These are phyloP conservation scores for Phlyctochytrium arcticum DNA, from an alignment of 192 early-diverging fungal genomes.

Conservation along the genomic window DNA sequence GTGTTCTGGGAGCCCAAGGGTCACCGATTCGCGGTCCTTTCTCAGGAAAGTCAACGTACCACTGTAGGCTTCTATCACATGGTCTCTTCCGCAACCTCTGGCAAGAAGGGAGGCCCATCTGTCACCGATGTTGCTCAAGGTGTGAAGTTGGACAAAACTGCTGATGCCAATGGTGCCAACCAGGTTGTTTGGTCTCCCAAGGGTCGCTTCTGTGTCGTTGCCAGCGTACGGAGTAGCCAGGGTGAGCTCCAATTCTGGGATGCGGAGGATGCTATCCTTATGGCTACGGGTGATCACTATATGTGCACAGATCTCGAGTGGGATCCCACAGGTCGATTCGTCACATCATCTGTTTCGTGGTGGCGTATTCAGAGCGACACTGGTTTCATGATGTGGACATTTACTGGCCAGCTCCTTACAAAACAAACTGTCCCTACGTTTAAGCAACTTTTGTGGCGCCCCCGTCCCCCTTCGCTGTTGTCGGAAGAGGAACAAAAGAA, in stretches of 20 bases:
- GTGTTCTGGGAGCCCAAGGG: conserved; percentile 96
- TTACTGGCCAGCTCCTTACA: conserved; percentile 76
- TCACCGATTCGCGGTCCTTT: conserved; percentile 87
- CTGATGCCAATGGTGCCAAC: conserved; percentile 80
- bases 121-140: conserved; percentile 28
- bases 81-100: conserved; percentile 23
- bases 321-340: conserved; percentile 97
- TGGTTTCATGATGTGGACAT: conserved; percentile 90
- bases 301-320: conserved; percentile 94
- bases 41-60: conserved; percentile 62
- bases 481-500: conserved; percentile 74
- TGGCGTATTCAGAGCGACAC: conserved; percentile 87
- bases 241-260: conserved; percentile 94
- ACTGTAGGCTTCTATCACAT: conserved; percentile 81
- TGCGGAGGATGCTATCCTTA: conserved; percentile 59
- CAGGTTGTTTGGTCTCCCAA: conserved; percentile 92
- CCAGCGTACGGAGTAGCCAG: conserved; percentile 67
- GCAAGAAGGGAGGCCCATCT: conserved; percentile 19
- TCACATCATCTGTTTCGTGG: conserved; percentile 77
- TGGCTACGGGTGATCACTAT: conserved; percentile 86
- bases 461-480: conserved; percentile 81
- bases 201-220: conserved; percentile 87
- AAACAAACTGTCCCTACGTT: conserved; percentile 74
- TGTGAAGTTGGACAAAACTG: conserved; percentile 79
- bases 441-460: conserved; percentile 95